These are phyloP conservation scores for Poa pratensis DNA, from an alignment of 176 grass and related monocot species.

Conservation along the genomic window DNA sequence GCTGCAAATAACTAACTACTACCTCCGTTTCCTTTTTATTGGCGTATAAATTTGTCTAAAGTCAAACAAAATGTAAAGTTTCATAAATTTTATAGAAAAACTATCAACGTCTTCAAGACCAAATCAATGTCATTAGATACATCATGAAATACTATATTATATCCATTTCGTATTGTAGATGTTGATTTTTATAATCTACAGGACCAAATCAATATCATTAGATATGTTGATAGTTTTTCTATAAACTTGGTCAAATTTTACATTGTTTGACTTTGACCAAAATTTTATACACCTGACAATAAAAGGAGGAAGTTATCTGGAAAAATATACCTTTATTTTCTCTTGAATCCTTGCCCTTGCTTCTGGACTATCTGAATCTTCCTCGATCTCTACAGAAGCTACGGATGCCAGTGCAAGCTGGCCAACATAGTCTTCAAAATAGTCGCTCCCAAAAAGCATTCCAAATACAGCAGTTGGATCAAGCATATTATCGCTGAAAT, in stretches of 20 bases:
- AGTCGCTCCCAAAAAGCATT: constrained; percentile 98
- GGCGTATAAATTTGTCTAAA: background rate
- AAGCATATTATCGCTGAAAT: constrained; percentile 83
- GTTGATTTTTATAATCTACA: background rate
- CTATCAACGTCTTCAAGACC: background rate
- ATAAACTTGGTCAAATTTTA: background rate
- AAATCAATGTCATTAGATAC: background rate
- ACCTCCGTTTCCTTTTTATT: background rate
- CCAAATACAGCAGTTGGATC: constrained; percentile 95
- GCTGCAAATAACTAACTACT: constrained; percentile 1
- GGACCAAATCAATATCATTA: no score
- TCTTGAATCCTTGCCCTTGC: constrained; percentile 71
- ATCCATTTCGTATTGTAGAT: background rate
- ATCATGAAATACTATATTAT: background rate
- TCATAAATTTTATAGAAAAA: background rate
- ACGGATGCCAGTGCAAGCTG: constrained; percentile 90
- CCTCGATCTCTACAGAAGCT: constrained; percentile 70
- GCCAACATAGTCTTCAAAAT: constrained; percentile 94
- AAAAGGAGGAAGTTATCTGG: background rate
- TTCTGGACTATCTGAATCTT: constrained; percentile 66
- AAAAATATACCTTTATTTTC: constrained; percentile 75
- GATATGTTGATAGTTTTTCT: background rate
- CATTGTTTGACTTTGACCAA: background rate
- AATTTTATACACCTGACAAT: background rate
- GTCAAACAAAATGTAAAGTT: background rate